Evolutionary conservation across 2,329 filamentous ascomycete genomes (phyloP), one percentile per base, ranked within the genome.

Genomic region (Botrytis sinoallii): DNA sequence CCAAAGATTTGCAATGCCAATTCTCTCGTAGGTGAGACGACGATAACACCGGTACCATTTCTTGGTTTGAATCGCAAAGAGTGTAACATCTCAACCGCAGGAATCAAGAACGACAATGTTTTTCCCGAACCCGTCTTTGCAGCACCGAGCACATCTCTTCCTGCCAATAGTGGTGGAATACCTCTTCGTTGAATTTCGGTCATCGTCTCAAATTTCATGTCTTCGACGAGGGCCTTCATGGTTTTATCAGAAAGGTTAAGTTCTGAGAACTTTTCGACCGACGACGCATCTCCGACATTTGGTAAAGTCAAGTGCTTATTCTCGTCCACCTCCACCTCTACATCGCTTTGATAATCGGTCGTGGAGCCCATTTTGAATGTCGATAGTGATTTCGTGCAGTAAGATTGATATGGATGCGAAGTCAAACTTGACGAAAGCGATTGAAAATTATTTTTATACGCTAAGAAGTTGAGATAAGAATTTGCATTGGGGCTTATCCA

Each of bases 81-180:
- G 81, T 91, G 91, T 75, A 99, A 88, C 90, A 98, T 97, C 84
- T 98, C 96, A 57, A 98, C 88, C 2, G 95, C 95, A 29, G 96
- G 96, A 74, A 98, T 95, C 75, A 99, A 86, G 84, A 99, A 99
- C 4, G 95, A 92, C 75, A 98, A 84, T 0, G 96, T 99, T 86
- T 99, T 99, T 81, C 96, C 96, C 35, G 93, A 97, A 61, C 95
- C 95, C 4, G 95, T 98, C 87, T 98, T 98, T 69, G 96, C 96
- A 46, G 95, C 95, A 79, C 96, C 96, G 63, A 99, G 88, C 35
- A 98, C 93, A 84, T 98, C 95, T 81, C 92, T 91, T 76, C 96
- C 96, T 60, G 95, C 94, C 74, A 98, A 86, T 65, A 97, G 86
- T 32, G 95, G 94, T 7, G 95, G 95, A 73, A 98, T 97, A 20